Evolutionary conservation across 805 yeast species (phyloP).

Genomic region (Candida anglica): DNA sequence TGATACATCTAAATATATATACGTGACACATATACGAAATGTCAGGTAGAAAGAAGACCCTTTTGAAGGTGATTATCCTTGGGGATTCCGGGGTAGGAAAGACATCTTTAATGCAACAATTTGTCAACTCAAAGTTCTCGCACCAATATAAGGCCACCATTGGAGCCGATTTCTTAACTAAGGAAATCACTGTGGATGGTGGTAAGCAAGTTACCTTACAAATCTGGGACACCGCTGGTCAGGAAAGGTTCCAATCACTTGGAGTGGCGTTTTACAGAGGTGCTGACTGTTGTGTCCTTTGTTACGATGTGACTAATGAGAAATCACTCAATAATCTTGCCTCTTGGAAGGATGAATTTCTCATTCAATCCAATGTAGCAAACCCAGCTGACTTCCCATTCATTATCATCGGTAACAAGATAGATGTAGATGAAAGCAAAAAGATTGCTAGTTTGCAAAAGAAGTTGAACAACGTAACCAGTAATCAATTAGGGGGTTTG

Average conservation of each 20-base stretch:
- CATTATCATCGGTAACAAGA: slow-evolving; percentile 90
- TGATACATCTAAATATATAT: too few species aligned
- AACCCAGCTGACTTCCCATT: slow-evolving; percentile 96
- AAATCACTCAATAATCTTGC: slow-evolving; percentile 87
- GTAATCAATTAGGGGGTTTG: slow-evolving; percentile 57
- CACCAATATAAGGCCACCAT: slow-evolving; percentile 97
- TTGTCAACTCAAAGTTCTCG: slow-evolving; percentile 89
- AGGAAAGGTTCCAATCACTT: slow-evolving; percentile 92
- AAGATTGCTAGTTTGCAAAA: slow-evolving; percentile 59
- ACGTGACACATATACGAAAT: slow-evolving; percentile 17
- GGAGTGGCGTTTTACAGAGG: slow-evolving; percentile 98
- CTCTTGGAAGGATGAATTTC: slow-evolving; percentile 93
- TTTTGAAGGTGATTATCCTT: slow-evolving; percentile 81
- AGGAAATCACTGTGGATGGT: slow-evolving; percentile 83
- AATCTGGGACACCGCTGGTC: slow-evolving; percentile 99
- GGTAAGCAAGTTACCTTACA: slow-evolving; percentile 70
- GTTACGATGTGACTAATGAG: slow-evolving; percentile 92
- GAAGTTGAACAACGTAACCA: slow-evolving; percentile 45
- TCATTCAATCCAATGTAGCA: slow-evolving; percentile 86
- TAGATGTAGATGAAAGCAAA: slow-evolving; percentile 89
- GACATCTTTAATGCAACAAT: slow-evolving; percentile 95
- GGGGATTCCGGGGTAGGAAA: slow-evolving; percentile 99
- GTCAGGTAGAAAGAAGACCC: slow-evolving; percentile 69
- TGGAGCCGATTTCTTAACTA: slow-evolving; percentile 95
- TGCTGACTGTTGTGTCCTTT: slow-evolving; percentile 95